Evolutionary conservation across 2,329 filamentous ascomycete species (phyloP), one percentile per base, ranked within the genome.

Genomic region (Fusarium clavum): DNA sequence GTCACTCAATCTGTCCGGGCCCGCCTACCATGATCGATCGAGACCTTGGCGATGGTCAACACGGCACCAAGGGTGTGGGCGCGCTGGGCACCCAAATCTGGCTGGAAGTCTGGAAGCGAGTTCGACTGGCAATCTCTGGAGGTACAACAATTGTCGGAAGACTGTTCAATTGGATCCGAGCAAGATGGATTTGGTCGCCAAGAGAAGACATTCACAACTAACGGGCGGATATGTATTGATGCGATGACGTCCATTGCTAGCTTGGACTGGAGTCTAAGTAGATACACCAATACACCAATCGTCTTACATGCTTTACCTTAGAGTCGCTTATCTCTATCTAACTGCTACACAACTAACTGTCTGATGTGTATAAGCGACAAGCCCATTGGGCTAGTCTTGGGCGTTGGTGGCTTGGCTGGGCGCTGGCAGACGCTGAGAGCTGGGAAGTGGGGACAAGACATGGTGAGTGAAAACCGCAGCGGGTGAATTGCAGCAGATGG

Each of bases 131-230:
- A n/a, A 5, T 38, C 32, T 38, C 16, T 3, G 16, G 32, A 4
- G 16, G 32, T 2, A 38, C 32, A 11, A 38, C 32, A n/a, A 1
- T 1, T 1, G 9, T 38, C 16, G 32, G 16, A 1, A 38, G 0
- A 6, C 4, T 38, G 5, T n/a, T 38, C 16, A 38, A 38, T 11
- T 38, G 32, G 32, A 38, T 38, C 32, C 3, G 5, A 1, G 16
- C 9, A 6, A 38, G 16, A n/a, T 38, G 3, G 32, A 4, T 11
- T 5, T 38, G 5, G 9, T 38, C 32, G 9, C 9, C 4, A 1
- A n/a, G 32, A 38, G 10, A 38, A 16, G 32, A 9, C 6, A 18
- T n/a, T 38, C 16, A 11, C 32, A 11, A 5, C 16, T 38, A 11
- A 11, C 6, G 9, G 32, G 32, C 5, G 18, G 2, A 10, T n/a